phyloP scores from a whole-genome alignment of 106 monocot genomes.

The Apostasia ramifera region DNA sequence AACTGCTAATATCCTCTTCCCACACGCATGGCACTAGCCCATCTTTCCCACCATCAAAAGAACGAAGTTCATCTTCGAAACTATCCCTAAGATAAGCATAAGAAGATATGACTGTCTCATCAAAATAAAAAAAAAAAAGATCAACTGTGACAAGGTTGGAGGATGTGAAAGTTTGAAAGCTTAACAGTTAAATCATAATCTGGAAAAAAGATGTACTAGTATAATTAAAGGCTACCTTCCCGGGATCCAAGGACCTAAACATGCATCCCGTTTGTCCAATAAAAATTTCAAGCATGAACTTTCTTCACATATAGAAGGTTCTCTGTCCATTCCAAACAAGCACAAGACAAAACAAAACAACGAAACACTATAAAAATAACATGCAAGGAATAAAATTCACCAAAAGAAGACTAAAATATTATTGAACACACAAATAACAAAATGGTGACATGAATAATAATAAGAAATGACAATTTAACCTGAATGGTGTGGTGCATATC shows the following conservation, averaged over 20 bases:
- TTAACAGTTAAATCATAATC: not conserved
- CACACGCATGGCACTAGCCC: constrained; percentile 86
- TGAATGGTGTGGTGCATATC: constrained; percentile 76
- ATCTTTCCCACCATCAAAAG: constrained; percentile 88
- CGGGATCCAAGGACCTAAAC: constrained; percentile 91
- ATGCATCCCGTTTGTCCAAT: constrained; percentile 89
- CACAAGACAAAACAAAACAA: constrained; percentile 1
- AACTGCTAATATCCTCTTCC: constrained; percentile 65
- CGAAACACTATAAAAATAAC: not conserved
- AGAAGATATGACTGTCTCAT: not conserved
- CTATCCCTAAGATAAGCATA: constrained; percentile 50
- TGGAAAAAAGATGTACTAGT: not conserved
- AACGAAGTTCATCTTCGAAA: constrained; percentile 97
- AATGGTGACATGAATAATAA: no score
- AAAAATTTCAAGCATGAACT: constrained; percentile 84
- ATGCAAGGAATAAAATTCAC: not conserved
- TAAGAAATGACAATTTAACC: constrained; percentile 26
- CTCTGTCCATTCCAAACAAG: constrained; percentile 39
- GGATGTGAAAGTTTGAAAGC: not conserved
- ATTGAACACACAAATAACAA: no score
- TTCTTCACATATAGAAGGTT: constrained; percentile 73
- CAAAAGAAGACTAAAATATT: not conserved
- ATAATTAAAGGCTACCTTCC: constrained; percentile 58
- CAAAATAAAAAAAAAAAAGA: not conserved
- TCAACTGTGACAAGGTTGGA: no score